Evolutionary conservation across 306 rosid species (phyloP), one percentile per base, ranked within the genome.

Genomic region (Fagus sylvatica): DNA sequence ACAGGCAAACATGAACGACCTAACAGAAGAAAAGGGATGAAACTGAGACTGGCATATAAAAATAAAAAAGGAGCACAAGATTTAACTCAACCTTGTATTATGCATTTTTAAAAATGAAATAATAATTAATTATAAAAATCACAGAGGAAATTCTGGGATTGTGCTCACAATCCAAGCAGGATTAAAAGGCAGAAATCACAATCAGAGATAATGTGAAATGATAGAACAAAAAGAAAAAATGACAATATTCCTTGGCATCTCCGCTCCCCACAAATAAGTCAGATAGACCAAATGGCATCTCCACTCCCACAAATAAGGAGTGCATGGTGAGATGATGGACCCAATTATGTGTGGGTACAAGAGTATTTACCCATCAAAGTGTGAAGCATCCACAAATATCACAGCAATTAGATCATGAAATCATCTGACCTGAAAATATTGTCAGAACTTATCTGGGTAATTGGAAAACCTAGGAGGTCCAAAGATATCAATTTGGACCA

Each of bases 381-480:
- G 12, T 34, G 19, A 17, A 62, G 30, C 36, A 15, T 33, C 19
- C 41, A 15, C 9, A 13, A 36, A 34, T 13, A 62, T 34, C n/a
- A 36, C 69, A 34, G n/a, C 59, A 34, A 62, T 34, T 61, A 11
- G 0, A 61, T 32, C 11, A 33, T 32, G 68, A 61, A 61, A 61
- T 33, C 41, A 33, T 13, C 68, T 33, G 69, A 62, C 69, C 43
- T n/a, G n/a, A 62, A 60, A 62, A 62, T 36, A 62, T 62, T 62
- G 37, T 62, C 69, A 39, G 37, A 62, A 36, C 43, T 36, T 13
- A 34, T 62, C 8, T 1, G n/a, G 9, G 71, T 8, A 65, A 65
- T 10, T 36, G 49, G 67, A 8, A 32, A 32, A 65, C 30, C 30
- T 39, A 3, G 43, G 49, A 65, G 48, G 6, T 17, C 33, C 71